Base-by-base conservation (phyloP, 805 yeast species). In the Brettanomyces sp. region DNA sequence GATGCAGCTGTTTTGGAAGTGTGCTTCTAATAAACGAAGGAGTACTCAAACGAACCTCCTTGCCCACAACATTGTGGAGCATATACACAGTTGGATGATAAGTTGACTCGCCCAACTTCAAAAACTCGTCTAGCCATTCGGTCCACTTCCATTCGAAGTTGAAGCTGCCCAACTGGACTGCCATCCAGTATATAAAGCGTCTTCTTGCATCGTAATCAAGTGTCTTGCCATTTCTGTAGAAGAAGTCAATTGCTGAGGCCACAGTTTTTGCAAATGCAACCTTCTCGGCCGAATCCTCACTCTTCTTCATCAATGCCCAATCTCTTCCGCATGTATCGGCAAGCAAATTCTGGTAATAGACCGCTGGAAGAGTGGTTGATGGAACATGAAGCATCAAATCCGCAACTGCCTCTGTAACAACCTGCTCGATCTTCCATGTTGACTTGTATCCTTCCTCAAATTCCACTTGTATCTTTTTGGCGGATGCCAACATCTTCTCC, bases 121-220 rank as follows among this genome's bases (percentile, higher is more conserved):
- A 72, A 55, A 81, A 85, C 3, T 63, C 66, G 38, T 38, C 47
- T 25, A 74, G 77, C 99, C 99, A 93, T 63, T 90, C 98, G 51
- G 77, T 79, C 99, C 99, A 93, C 59, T 89, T 88, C 99, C 99
- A 93, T 35, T 90, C 86, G 66, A 87, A 93, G 47, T 85, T 89
- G 63, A 91, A 93, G 60, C 91, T 93, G 56, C 95, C 85, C 62
- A 93, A 77, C 65, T 93, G 99, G 46, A 86, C 82, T 1, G 95
- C 74, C 70, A 95, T 82, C 98, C 98, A 93, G 63, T 85, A 91
- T 56, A 87, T 69, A 53, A 78, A 85, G 49, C 90, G 71, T 49
- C 78, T 72, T 52, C 80, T 75, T 45, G 86, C 67, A 63, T 89
- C 96, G 55, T 79, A 80, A 59, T 91, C 96, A 45, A 89, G 67